Percentiles rank a stretch among this genome's conserved stretches.
Evolutionary conservation across 2,329 filamentous ascomycete genomes (phyloP).

Genomic region (Pseudonectria buxi): DNA sequence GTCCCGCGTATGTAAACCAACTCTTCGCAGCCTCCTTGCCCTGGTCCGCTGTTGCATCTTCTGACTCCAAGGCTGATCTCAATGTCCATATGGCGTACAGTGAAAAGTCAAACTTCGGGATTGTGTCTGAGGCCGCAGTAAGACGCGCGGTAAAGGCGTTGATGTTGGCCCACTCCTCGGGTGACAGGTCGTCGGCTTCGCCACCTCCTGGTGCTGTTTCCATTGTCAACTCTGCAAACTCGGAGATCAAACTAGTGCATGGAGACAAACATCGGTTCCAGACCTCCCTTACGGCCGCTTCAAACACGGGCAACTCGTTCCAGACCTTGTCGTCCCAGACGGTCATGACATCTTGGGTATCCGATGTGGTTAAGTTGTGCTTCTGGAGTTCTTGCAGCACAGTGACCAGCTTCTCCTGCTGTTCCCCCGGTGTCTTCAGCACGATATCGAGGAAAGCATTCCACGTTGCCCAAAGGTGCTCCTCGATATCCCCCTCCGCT

Average conservation of each 20-base stretch:
- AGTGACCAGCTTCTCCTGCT: conserved; percentile 16
- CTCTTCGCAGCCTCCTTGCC: conserved; percentile 5
- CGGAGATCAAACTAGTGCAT: neutral
- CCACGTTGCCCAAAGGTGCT: conserved; percentile 10
- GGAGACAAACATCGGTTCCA: conserved; percentile 9
- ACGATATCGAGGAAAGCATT: conserved; percentile 10
- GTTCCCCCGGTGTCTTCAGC: conserved; percentile 13
- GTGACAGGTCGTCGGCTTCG: too few relatives aligned
- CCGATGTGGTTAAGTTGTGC: conserved; percentile 4
- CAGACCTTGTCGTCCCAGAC: conserved; percentile 7
- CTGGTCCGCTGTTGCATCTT: conserved; percentile 1
- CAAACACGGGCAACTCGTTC: conserved; percentile 14
- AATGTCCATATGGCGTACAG: conserved; percentile 14
- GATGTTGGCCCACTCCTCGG: conserved; percentile 5
- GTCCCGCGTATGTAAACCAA: conserved; percentile 11
- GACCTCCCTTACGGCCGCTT: conserved; percentile 8
- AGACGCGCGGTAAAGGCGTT: conserved; percentile 13
- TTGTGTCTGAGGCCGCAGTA: conserved; percentile 3
- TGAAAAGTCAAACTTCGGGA: conserved; percentile 4
- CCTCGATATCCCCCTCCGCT: conserved; percentile 4
- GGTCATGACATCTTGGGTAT: conserved; percentile 13
- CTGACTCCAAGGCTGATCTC: conserved; percentile 9
- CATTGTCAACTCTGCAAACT: conserved; percentile 3
- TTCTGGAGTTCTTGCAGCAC: conserved; percentile 12
- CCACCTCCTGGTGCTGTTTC: conserved; percentile 7